Base-by-base conservation (phyloP, 441 rosid genomes). In the Erysimum cheiri region DNA sequence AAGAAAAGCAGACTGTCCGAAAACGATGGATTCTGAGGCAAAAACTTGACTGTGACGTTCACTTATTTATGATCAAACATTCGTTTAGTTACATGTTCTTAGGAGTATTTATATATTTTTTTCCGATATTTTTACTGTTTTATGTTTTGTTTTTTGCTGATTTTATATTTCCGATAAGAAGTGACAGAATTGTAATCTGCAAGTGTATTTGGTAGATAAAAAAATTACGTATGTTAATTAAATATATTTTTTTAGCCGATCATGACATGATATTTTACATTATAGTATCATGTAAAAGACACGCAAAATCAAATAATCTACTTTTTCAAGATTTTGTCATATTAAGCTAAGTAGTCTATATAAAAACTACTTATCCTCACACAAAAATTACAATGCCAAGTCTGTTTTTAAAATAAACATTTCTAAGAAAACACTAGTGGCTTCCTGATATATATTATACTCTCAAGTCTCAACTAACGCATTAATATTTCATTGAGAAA, bases 1-100 rank as follows among this genome's bases (percentile, higher is more conserved):
- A 37, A 14, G 32, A 32, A 48, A 3, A 8, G 28, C 55, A 64
- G 33, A 22, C 4, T 10, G 28, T 65, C 7, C 10, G 48, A 52
- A 52, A 66, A 53, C 37, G 60, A 66, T 53, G 4, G 59, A 49
- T 40, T 26, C 14, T 36, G 35, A 39, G 28, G 59, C 49, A 22
- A 24, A 50, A 12, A 32, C 5, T 63, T 33, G 68, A 47, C 12
- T 10, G 12, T 63, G 68, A 63, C 44, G 44, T 47, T 7, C 9
- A 63, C 44, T 63, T 47, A 32, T 33, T 48, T 28, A 28, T 53
- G 4, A 35, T 36, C 12, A 64, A 64, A 64, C 67, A 62, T 62
- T 67, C n/a, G 26, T 29, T 28, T 0, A 66, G 26, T 39, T 64
- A 13, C 58, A 65, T 50, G 4, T 24, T 52, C 43, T 31, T 44